phyloP scores from a whole-genome alignment of 2,329 filamentous ascomycete genomes.

The Albifimbria verrucaria region DNA sequence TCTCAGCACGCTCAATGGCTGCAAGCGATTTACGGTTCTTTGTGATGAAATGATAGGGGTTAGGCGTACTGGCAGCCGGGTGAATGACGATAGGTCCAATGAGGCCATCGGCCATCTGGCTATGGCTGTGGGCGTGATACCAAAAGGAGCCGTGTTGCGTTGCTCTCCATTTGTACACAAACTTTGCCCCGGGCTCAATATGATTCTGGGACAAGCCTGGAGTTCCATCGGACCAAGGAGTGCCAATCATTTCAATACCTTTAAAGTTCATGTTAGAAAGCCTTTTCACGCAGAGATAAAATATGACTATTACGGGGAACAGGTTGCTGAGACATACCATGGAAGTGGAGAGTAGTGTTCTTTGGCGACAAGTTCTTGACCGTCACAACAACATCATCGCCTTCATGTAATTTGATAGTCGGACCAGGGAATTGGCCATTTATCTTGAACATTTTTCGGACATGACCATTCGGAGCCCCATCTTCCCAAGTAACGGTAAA shows the following conservation, averaged over 20 bases:
- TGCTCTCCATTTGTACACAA: constrained; percentile 53
- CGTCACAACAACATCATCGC: constrained; percentile 41
- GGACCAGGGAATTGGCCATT: constrained; percentile 64
- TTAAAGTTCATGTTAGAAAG: constrained; percentile 1
- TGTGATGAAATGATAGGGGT: constrained; percentile 48
- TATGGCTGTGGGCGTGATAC: constrained; percentile 56
- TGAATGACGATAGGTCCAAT: constrained; percentile 54
- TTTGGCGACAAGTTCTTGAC: constrained; percentile 45
- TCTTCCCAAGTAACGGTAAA: constrained; percentile 31
- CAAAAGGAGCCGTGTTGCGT: constrained; percentile 56
- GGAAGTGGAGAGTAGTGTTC: constrained; percentile 48
- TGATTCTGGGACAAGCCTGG: constrained; percentile 52
- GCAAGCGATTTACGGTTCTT: constrained; percentile 28
- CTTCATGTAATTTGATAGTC: constrained; percentile 49
- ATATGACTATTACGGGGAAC: background rate
- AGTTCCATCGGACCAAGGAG: constrained; percentile 59
- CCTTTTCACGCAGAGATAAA: background rate
- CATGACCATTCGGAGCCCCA: constrained; percentile 41
- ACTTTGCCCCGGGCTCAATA: constrained; percentile 46
- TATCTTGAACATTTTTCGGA: constrained; percentile 44
- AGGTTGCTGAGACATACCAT: constrained; percentile 30
- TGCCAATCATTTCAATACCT: constrained; percentile 47
- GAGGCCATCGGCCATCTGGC: constrained; percentile 58
- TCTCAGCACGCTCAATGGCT: constrained; percentile 48
- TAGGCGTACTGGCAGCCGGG: constrained; percentile 23